Conservation (phyloP, 2,329 filamentous ascomycete genomes). For the Neofusicoccum ribis region DNA sequence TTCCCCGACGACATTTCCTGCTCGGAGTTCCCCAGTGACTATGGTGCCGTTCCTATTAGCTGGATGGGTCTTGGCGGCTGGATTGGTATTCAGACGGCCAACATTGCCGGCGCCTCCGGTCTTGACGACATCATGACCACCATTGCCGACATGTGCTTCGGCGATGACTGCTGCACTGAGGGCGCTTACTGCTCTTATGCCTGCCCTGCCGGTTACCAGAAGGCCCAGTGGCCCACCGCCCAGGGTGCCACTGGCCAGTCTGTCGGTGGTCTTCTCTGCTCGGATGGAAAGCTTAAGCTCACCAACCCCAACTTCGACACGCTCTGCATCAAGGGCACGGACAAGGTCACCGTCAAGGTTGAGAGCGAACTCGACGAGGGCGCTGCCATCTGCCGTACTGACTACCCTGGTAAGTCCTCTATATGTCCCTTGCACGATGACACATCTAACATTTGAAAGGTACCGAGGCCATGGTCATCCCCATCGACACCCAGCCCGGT, state of each 20-base stretch:
- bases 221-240: constrained; percentile 79
- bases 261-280: constrained; percentile 84
- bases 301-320: constrained; percentile 66
- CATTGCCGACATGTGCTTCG: constrained; percentile 56
- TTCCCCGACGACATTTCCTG: constrained; percentile 79
- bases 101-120: constrained; percentile 37
- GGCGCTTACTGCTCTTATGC: constrained; percentile 86
- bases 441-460: constrained; percentile 36
- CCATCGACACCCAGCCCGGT: constrained; percentile 65
- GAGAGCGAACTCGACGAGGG: constrained; percentile 67
- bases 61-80: constrained; percentile 74
- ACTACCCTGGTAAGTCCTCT: constrained; percentile 75
- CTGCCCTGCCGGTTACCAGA: constrained; percentile 88
- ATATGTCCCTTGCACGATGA: neutral
- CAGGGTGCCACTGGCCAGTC: constrained; percentile 84
- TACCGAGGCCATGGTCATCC: constrained; percentile 83
- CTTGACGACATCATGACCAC: constrained; percentile 64
- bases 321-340: constrained; percentile 73
- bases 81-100: constrained; percentile 69
- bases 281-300: constrained; percentile 72
- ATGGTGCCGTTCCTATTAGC: constrained; percentile 71
- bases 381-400: constrained; percentile 85
- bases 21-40: constrained; percentile 71
- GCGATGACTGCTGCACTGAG: constrained; percentile 60
- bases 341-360: constrained; percentile 64